phyloP scores from a whole-genome alignment of 352 stramenopile genomes.

The Phytophthora fragariae region DNA sequence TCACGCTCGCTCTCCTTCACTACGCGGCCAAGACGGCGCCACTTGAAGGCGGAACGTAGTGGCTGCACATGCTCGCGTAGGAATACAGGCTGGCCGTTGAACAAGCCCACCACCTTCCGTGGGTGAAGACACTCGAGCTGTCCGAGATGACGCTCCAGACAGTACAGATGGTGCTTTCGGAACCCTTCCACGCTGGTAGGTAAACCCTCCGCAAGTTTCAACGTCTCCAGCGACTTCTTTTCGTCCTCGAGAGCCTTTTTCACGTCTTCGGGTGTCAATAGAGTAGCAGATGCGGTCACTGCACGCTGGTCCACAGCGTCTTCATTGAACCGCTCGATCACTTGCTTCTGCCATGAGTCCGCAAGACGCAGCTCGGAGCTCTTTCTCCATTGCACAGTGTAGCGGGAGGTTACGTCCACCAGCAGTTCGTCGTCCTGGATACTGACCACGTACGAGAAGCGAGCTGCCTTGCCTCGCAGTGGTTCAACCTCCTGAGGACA shows the following conservation, averaged over 20 bases:
- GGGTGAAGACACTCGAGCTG: conserved; percentile 74
- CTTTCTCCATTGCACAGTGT: conserved; percentile 73
- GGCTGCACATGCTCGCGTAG: conserved; percentile 63
- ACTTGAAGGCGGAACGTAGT: conserved; percentile 70
- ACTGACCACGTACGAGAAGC: conserved; percentile 72
- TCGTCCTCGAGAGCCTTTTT: conserved; percentile 42
- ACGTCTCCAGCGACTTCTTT: conserved; percentile 33
- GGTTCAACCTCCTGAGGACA: conserved; percentile 58
- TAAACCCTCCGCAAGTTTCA: conserved; percentile 73
- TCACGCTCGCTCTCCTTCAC: conserved; percentile 59
- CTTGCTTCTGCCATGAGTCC: conserved; percentile 57
- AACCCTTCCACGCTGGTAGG: conserved; percentile 82
- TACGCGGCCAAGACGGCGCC: conserved; percentile 70
- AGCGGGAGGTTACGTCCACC: conserved; percentile 73
- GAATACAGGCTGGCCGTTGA: conserved; percentile 83
- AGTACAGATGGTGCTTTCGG: conserved; percentile 81
- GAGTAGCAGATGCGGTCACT: background rate
- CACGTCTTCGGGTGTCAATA: conserved; percentile 15
- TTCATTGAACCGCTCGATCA: conserved; percentile 54
- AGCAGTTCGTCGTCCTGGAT: conserved; percentile 57
- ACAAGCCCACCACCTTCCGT: conserved; percentile 73
- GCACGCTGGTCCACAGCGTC: conserved; percentile 11
- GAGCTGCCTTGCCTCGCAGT: conserved; percentile 51
- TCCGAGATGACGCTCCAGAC: conserved; percentile 76
- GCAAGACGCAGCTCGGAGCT: conserved; percentile 58